These are phyloP conservation scores for Malania oleifera DNA, from an alignment of 164 flowering plant genomes.

Conservation along the genomic window DNA sequence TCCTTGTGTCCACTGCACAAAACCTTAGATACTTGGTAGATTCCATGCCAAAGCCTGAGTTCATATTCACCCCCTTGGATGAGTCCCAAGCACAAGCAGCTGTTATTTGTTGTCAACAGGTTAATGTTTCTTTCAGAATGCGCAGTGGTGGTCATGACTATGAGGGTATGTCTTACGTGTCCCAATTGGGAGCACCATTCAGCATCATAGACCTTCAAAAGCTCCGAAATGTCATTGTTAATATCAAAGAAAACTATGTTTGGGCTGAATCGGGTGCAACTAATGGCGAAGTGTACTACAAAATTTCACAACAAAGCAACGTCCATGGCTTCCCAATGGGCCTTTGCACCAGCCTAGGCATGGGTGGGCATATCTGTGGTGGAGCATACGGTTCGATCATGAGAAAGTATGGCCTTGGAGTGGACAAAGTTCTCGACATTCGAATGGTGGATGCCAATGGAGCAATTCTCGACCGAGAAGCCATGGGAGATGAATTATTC, in stretches of 20 bases:
- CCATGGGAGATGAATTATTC: neutral
- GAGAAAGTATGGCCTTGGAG: neutral
- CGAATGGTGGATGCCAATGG: neutral
- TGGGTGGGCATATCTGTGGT: neutral
- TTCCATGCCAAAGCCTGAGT: no score
- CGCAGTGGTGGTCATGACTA: neutral
- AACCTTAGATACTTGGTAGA: no score
- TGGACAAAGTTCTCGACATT: neutral
- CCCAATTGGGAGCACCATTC: neutral
- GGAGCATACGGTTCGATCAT: neutral
- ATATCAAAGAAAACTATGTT: neutral
- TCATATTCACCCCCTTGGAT: no score
- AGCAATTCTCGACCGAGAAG: neutral
- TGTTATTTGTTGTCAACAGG: neutral
- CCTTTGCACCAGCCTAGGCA: neutral
- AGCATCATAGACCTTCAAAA: neutral
- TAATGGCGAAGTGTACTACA: neutral
- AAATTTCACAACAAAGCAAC: neutral
- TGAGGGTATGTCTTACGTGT: neutral
- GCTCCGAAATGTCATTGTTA: neutral
- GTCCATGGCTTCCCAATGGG: neutral
- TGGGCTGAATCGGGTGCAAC: neutral
- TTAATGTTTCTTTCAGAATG: neutral
- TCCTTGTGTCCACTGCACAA: no score
- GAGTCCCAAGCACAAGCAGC: neutral